Percentiles rank a stretch among this genome's conserved stretches.
phyloP scores from a whole-genome alignment of 495 filamentous ascomycete genomes.

The Trichoderma reesei region DNA sequence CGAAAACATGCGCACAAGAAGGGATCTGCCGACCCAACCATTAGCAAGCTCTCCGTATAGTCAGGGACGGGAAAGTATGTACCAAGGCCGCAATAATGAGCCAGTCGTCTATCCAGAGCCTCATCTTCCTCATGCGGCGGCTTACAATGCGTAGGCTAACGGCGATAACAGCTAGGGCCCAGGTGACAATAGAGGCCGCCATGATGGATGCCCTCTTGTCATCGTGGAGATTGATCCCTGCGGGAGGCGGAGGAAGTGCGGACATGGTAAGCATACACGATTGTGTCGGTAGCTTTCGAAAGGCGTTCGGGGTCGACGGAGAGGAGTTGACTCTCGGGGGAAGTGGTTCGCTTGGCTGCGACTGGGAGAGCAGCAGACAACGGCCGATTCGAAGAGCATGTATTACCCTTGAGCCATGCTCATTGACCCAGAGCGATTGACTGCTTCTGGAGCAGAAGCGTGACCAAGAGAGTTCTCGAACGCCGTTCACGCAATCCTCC shows the following conservation, averaged over 20 bases:
- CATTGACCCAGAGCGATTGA: not conserved
- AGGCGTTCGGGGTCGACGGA: no score
- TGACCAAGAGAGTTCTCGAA: no score
- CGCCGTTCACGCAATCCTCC: no score
- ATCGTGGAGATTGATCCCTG: not conserved
- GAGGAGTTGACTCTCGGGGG: not conserved
- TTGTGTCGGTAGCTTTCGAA: no score
- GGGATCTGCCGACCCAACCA: not conserved
- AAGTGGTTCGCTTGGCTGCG: not conserved
- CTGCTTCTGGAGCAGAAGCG: no score
- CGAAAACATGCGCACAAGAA: not conserved
- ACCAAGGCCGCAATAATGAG: slow-evolving; percentile 1
- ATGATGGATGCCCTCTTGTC: not conserved
- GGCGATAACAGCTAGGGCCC: not conserved
- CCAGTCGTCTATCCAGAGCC: slow-evolving; percentile 1
- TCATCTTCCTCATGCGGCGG: not conserved
- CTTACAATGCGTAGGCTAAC: not conserved
- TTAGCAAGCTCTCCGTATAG: not conserved
- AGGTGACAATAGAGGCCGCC: not conserved
- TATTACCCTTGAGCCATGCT: not conserved
- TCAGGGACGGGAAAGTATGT: not conserved
- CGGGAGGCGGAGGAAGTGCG: not conserved
- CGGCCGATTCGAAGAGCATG: not conserved
- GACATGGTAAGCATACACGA: not conserved
- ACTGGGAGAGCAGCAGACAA: not conserved